phyloP scores from a whole-genome alignment of 345 rosid genomes.

The Camelina hispida region DNA sequence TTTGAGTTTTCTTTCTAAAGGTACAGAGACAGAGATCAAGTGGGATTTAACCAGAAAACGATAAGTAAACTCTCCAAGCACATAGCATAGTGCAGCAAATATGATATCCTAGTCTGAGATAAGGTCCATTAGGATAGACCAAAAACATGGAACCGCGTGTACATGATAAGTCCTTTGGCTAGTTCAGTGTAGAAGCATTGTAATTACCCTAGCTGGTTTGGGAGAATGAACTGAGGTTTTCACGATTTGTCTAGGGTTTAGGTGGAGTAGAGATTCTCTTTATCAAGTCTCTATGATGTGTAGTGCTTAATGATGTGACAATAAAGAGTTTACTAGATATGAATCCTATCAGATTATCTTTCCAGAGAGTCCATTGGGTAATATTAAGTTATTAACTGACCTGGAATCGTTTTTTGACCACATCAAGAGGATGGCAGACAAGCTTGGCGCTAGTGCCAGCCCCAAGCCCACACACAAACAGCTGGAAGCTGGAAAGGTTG shows the following conservation, averaged over 20 bases:
- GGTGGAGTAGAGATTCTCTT: background rate
- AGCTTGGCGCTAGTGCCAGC: conserved; percentile 99
- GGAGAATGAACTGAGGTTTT: no score
- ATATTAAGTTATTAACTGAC: conserved; percentile 44
- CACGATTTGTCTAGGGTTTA: background rate
- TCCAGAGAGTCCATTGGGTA: conserved; percentile 13
- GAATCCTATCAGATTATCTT: conserved; percentile 13
- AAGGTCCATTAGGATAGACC: background rate
- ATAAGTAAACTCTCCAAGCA: background rate
- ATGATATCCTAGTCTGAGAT: conserved; percentile 5
- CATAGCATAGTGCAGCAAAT: background rate
- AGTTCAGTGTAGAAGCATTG: background rate
- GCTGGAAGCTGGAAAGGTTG: conserved; percentile 76
- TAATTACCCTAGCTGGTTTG: background rate
- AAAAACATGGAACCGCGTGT: background rate
- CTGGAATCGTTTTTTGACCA: conserved; percentile 98
- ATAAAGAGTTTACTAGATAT: background rate
- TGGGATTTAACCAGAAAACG: conserved; percentile 6
- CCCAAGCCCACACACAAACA: conserved; percentile 82
- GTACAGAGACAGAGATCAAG: conserved; percentile 21
- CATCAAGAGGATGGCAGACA: conserved; percentile 98
- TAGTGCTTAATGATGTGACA: background rate
- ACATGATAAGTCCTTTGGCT: background rate
- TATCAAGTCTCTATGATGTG: background rate
- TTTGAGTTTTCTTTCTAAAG: conserved; percentile 4